Percentiles rank a stretch among this genome's conserved stretches.
phyloP scores from a whole-genome alignment of 306 rosid species.

The Malus orientalis region DNA sequence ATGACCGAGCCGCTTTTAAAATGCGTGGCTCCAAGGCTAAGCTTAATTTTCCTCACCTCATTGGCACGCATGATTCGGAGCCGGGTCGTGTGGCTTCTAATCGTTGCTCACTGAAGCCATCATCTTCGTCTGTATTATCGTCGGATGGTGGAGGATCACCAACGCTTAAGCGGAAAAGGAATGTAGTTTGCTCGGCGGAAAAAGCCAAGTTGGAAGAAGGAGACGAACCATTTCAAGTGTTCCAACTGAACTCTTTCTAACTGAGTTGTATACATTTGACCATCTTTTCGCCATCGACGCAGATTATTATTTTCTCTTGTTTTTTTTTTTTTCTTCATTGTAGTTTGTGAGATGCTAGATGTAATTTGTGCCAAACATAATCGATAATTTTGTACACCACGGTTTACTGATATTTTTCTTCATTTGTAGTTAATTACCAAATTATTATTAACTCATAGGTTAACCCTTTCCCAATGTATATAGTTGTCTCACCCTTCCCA shows the following conservation, averaged over 20 bases:
- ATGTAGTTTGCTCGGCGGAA: background rate
- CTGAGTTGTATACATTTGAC: background rate
- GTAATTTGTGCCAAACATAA: no score
- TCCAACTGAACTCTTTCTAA: background rate
- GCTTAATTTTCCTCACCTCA: background rate
- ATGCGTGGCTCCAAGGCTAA: conserved; percentile 55
- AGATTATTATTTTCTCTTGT: background rate
- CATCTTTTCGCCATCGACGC: background rate
- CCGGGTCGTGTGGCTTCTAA: conserved; percentile 8
- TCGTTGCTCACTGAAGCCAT: conserved; percentile 2
- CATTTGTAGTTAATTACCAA: no score
- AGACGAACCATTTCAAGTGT: background rate
- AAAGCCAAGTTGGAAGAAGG: background rate
- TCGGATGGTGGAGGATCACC: background rate
- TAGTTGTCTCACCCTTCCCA: no score
- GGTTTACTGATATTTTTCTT: no score
- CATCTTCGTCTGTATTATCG: background rate
- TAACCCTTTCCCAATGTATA: no score
- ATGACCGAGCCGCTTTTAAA: conserved; percentile 50
- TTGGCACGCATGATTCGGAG: conserved; percentile 16
- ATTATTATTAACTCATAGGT: no score
- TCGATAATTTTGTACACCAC: no score
- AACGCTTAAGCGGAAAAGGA: background rate
- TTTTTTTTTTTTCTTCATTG: background rate
- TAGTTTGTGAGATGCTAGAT: background rate